phyloP scores from a whole-genome alignment of 352 stramenopile genomes.

The Globisporangium solare region DNA sequence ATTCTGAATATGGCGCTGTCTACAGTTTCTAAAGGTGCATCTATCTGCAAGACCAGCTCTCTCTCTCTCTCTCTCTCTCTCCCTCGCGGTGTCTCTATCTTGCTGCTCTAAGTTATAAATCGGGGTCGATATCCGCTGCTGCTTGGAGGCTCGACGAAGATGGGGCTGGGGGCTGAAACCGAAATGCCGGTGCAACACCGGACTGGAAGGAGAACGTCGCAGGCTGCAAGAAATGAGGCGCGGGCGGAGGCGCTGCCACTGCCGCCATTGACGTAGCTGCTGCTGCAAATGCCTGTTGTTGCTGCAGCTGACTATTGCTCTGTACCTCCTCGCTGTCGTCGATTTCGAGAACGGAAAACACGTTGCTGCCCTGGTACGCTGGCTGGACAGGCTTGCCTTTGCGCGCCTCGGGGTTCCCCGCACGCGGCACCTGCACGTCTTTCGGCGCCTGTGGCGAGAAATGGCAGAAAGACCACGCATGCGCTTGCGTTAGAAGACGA shows the following conservation, averaged over 20 bases:
- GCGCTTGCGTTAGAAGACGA: too few species aligned
- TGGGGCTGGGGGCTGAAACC: conserved; percentile 20
- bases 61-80: not conserved
- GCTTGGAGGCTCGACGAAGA: conserved; percentile 8
- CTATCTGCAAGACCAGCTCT: not conserved
- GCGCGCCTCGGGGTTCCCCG: conserved; percentile 19
- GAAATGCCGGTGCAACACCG: conserved; percentile 18
- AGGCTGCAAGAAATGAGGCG: conserved; percentile 43
- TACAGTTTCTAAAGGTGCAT: not conserved
- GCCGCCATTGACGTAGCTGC: conserved; percentile 9
- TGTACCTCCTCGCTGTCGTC: conserved; percentile 33
- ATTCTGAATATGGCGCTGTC: too few species aligned
- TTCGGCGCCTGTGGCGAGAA: conserved; percentile 23
- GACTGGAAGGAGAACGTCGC: conserved; percentile 64
- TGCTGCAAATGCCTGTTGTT: conserved; percentile 11
- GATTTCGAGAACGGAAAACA: conserved; percentile 58
- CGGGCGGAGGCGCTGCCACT: conserved; percentile 15
- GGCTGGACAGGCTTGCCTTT: conserved; percentile 26
- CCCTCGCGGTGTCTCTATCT: not conserved
- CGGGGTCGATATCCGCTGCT: conserved; percentile 41
- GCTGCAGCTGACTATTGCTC: conserved; percentile 17
- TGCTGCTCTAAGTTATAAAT: conserved; percentile 23
- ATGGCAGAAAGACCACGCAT: not conserved
- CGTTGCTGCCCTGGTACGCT: conserved; percentile 40
- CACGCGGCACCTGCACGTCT: conserved; percentile 21